phyloP scores from a whole-genome alignment of 176 grass and related monocot species.

The Oryza glaberrima region DNA sequence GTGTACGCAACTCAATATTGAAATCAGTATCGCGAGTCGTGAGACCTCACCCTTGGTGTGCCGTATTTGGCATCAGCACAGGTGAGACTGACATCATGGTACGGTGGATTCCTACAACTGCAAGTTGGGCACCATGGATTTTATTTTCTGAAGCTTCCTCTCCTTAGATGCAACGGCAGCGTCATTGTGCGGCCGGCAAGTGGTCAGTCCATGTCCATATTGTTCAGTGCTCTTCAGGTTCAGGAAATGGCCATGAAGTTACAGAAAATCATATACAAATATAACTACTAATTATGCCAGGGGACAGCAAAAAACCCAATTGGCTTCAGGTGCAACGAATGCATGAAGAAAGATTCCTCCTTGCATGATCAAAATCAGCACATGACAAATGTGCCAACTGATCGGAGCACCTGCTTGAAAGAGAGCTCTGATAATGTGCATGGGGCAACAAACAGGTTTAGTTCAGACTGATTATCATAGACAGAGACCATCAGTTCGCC shows the following conservation, averaged over 20 bases:
- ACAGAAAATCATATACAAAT: neutral
- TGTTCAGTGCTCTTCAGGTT: constrained; percentile 9
- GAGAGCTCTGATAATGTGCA: neutral
- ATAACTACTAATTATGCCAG: neutral
- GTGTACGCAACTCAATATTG: neutral
- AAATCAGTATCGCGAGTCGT: neutral
- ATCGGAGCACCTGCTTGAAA: constrained; percentile 3
- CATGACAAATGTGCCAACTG: constrained; percentile 26
- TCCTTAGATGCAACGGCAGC: neutral
- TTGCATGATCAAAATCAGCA: neutral
- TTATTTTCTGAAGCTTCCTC: constrained; percentile 26
- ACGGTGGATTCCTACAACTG: neutral
- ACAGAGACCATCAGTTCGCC: constrained; percentile 23
- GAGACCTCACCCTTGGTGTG: neutral
- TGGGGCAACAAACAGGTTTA: neutral
- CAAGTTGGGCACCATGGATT: neutral
- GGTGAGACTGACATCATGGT: constrained; percentile 41
- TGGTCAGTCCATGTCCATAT: constrained; percentile 21
- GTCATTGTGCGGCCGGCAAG: constrained; percentile 22
- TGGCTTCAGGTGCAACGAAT: neutral
- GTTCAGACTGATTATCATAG: constrained; percentile 26
- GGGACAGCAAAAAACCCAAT: neutral
- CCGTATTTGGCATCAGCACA: constrained; percentile 31
- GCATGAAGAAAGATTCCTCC: constrained; percentile 11
- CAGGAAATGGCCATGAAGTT: constrained; percentile 3